A percentile compares a stretch with the other conserved stretches of the same genome.
These are phyloP conservation scores for Epichloe sibirici DNA, from an alignment of 2,329 filamentous ascomycete genomes.

Conservation along the genomic window DNA sequence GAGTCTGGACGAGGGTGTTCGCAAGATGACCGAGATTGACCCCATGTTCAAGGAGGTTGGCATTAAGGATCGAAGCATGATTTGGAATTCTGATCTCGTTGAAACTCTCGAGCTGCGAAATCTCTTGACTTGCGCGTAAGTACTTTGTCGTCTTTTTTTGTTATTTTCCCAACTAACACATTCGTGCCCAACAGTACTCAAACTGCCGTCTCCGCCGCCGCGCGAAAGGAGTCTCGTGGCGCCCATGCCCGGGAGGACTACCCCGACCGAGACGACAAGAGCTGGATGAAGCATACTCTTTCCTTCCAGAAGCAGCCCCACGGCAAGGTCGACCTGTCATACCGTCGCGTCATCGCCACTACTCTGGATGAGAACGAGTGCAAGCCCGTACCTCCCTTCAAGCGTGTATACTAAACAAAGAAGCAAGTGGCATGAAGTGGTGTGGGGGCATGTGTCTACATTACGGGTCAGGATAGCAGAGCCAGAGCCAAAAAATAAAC, in stretches of 20 bases:
- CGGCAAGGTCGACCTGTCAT: slow-evolving; percentile 72
- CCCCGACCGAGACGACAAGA: slow-evolving; percentile 86
- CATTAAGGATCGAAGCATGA: slow-evolving; percentile 98
- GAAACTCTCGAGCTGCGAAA: slow-evolving; percentile 95
- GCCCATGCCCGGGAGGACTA: slow-evolving; percentile 95
- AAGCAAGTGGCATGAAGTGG: not conserved
- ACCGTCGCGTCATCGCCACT: slow-evolving; percentile 68
- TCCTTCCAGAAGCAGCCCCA: slow-evolving; percentile 92
- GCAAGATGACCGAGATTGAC: slow-evolving; percentile 78
- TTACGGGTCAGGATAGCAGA: slow-evolving; percentile 1
- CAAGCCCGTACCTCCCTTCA: slow-evolving; percentile 92
- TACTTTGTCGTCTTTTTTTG: slow-evolving; percentile 16
- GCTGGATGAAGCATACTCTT: slow-evolving; percentile 99
- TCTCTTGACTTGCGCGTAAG: slow-evolving; percentile 88
- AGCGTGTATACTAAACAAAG: slow-evolving; percentile 65
- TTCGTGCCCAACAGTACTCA: slow-evolving; percentile 47
- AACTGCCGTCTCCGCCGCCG: slow-evolving; percentile 81
- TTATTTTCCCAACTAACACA: not conserved
- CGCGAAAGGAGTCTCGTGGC: slow-evolving; percentile 93
- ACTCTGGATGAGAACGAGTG: slow-evolving; percentile 94
- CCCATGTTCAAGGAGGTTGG: slow-evolving; percentile 68
- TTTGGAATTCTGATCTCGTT: slow-evolving; percentile 97
- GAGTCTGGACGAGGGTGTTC: slow-evolving; percentile 84
- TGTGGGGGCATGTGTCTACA: not conserved
- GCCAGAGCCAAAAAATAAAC: not conserved